These are phyloP conservation scores for Fraxinus paxiana DNA, from an alignment of 305 asterid species.

Conservation along the genomic window DNA sequence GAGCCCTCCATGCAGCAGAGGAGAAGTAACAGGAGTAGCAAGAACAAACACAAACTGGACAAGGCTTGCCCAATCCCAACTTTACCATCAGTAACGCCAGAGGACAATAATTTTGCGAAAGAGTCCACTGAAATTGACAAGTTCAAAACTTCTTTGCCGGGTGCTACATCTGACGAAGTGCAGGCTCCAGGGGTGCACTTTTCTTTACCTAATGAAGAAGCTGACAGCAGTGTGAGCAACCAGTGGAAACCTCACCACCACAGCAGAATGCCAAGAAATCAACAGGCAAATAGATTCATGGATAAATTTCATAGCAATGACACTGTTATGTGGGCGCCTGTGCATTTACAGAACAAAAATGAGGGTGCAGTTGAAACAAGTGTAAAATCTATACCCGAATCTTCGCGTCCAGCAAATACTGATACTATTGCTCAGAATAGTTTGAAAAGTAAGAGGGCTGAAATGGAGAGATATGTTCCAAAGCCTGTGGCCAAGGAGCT, in stretches of 20 bases:
- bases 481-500: conserved; percentile 89
- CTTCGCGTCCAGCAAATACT: conserved; percentile 36
- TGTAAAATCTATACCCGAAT: conserved; percentile 39
- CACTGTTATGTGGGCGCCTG: conserved; percentile 89
- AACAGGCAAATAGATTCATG: conserved; percentile 48
- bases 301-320: conserved; percentile 65
- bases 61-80: conserved; percentile 34
- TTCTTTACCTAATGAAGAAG: conserved; percentile 46
- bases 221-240: conserved; percentile 45
- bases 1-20: conserved; percentile 51
- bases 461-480: conserved; percentile 91
- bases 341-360: conserved; percentile 57
- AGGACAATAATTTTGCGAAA: conserved; percentile 29
- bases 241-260: conserved; percentile 64
- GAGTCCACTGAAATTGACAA: conserved; percentile 38
- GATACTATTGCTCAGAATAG: conserved; percentile 45
- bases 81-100: conserved; percentile 29
- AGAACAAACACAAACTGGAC: conserved; percentile 55
- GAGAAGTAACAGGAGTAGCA: conserved; percentile 49
- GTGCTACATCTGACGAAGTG: conserved; percentile 31
- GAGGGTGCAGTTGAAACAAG: conserved; percentile 48
- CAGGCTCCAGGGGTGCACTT: conserved; percentile 37
- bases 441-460: conserved; percentile 81
- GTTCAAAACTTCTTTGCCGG: conserved; percentile 36
- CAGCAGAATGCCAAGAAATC: conserved; percentile 62